These are phyloP conservation scores for Penicillium sp. DNA, from an alignment of 2,329 filamentous ascomycete genomes.

Conservation along the genomic window DNA sequence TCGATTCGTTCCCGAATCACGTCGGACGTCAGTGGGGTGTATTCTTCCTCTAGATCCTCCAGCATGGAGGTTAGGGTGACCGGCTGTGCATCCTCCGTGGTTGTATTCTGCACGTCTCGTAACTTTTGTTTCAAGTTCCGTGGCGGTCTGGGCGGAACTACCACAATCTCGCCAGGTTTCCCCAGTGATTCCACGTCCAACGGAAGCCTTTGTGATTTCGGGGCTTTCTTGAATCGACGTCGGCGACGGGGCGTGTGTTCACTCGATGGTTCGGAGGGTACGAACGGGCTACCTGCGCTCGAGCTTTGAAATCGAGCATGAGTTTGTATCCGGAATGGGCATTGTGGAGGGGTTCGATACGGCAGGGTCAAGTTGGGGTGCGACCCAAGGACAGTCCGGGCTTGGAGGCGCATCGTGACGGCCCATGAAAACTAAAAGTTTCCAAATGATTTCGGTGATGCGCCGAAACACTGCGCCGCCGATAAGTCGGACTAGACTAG, in stretches of 20 bases:
- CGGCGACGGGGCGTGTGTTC: not conserved
- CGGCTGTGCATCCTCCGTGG: conserved; percentile 4
- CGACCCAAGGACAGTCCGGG: not conserved
- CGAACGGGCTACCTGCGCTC: not conserved
- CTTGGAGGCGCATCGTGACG: conserved; percentile 8
- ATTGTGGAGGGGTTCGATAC: not conserved
- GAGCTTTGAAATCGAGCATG: conserved; percentile 6
- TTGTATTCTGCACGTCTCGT: conserved; percentile 4
- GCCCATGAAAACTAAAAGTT: not conserved
- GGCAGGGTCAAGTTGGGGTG: not conserved
- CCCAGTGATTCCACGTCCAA: conserved; percentile 33
- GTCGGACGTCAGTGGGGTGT: conserved; percentile 6
- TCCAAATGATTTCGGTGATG: not conserved
- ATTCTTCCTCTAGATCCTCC: conserved; percentile 21
- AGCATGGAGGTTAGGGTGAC: conserved; percentile 21
- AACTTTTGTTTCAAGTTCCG: conserved; percentile 4
- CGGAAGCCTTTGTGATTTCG: conserved; percentile 9
- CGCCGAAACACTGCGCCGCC: not conserved
- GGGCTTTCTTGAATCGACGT: not conserved
- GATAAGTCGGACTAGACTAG: not conserved
- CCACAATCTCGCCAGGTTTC: conserved; percentile 33
- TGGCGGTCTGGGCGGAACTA: conserved; percentile 25
- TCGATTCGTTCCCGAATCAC: conserved; percentile 25
- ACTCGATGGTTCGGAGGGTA: not conserved
- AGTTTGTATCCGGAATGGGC: not conserved